Evolutionary conservation across 345 rosid species (phyloP), one percentile per base, ranked within the genome.

Genomic region (Zanthoxylum bungeanum): DNA sequence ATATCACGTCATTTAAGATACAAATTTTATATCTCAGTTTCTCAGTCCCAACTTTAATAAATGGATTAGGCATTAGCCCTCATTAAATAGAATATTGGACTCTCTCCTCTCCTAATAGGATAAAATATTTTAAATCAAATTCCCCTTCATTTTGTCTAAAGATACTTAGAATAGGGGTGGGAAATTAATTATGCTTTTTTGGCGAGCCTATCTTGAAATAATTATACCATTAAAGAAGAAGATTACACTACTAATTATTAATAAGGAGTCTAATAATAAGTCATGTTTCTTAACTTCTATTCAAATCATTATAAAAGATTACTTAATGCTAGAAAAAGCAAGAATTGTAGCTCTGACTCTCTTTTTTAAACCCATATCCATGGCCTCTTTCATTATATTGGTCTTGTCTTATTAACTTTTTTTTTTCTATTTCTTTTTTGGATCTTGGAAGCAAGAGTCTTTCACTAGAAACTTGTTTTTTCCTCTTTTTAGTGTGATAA

Each of bases 391-490:
- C 30, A 21, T 24, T 10, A 6, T 46, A 17, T 24, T 19, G 22
- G 0, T 14, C 25, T 66, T 66, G n/a, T 49, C 8, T 25, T 0
- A 4, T 30, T 12, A 21, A 31, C 17, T 57, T 30, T 17, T 34
- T 19, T 0, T 66, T 75, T 69, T n/a, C n/a, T n/a, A n/a, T n/a
- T n/a, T n/a, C n/a, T 30, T 16, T 27, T 60, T 66, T 44, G 65
- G 72, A 7, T 24, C 33, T 40, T 40, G 33, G 30, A 75, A 75
- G 65, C 67, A 51, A 59, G n/a, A n/a, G 63, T 40, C 10, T 59
- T 8, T 21, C 34, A 44, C 16, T 37, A 12, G 3, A 40, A 11
- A 2, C 37, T 6, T 37, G 2, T 39, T 2, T 4, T 27, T 42
- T 1, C 2, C 19, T 55, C 4, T 69, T 7, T 24, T 30, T 11